phyloP scores from a whole-genome alignment of 2,329 filamentous ascomycete species.

The Calonectria pauciramosa region DNA sequence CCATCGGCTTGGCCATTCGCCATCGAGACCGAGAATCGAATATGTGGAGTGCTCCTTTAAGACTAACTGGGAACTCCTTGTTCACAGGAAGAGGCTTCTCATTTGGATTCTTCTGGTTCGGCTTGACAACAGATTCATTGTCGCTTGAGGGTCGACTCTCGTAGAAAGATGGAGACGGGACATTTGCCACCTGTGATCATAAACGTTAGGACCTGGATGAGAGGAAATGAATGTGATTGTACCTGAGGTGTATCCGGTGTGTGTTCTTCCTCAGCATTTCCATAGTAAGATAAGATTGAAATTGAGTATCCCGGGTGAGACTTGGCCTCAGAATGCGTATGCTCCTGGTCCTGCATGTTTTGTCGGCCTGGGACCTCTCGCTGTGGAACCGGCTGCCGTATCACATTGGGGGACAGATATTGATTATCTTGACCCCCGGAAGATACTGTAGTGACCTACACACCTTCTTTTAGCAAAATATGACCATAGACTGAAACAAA shows the following conservation, averaged over 20 bases:
- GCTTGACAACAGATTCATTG: background rate
- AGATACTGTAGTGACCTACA: background rate
- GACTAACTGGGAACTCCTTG: slow-evolving; percentile 44
- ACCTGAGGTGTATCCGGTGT: background rate
- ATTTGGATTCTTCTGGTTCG: background rate
- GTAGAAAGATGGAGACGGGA: background rate
- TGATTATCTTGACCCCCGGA: background rate
- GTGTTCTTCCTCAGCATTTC: background rate
- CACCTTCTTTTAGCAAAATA: background rate
- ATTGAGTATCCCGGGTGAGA: background rate
- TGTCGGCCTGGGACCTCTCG: background rate
- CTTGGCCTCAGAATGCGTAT: background rate
- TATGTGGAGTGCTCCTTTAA: slow-evolving; percentile 42
- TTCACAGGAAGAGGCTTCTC: background rate
- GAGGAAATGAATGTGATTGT: background rate
- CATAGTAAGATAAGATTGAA: background rate
- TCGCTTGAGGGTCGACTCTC: background rate
- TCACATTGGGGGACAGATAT: background rate
- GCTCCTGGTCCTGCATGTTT: background rate
- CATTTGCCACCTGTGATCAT: background rate
- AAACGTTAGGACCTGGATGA: background rate
- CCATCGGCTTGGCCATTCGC: slow-evolving; percentile 38
- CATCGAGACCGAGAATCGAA: slow-evolving; percentile 36
- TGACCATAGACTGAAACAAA: background rate
- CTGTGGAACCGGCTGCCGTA: background rate